Evolutionary conservation across 345 rosid species (phyloP).

Genomic region (Populus deltoides): DNA sequence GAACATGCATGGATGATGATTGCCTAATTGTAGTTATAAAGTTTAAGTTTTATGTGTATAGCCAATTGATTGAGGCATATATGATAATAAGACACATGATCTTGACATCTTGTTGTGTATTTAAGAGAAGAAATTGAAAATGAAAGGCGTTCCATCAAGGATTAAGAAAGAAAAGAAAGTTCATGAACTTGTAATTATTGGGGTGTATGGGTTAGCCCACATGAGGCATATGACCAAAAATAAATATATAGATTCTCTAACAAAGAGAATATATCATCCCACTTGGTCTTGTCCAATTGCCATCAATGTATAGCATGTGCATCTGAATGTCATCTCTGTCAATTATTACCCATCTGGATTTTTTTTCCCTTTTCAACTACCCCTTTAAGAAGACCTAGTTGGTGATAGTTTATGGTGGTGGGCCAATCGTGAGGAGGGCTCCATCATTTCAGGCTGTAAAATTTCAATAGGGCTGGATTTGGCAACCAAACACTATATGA

Average conservation of each 20-base stretch:
- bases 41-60: too few relatives aligned
- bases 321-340: not conserved
- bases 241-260: not conserved
- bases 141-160: not conserved
- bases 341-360: not conserved
- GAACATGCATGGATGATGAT: not conserved
- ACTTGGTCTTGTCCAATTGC: not conserved
- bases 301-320: conserved; percentile 5
- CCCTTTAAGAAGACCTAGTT: not conserved
- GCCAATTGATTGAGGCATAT: too few relatives aligned
- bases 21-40: too few relatives aligned
- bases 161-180: not conserved
- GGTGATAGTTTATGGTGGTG: not conserved
- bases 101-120: not conserved
- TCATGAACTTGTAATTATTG: conserved; percentile 12
- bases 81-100: not conserved
- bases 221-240: not conserved
- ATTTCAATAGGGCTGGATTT: not conserved
- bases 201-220: conserved; percentile 17
- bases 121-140: conserved; percentile 1
- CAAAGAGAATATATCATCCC: not conserved
- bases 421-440: not conserved
- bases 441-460: not conserved
- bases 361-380: not conserved
- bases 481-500: not conserved